Evolutionary conservation across 106 monocot species (phyloP), one percentile per base, ranked within the genome.

Genomic region (Apostasia shenzhenica): DNA sequence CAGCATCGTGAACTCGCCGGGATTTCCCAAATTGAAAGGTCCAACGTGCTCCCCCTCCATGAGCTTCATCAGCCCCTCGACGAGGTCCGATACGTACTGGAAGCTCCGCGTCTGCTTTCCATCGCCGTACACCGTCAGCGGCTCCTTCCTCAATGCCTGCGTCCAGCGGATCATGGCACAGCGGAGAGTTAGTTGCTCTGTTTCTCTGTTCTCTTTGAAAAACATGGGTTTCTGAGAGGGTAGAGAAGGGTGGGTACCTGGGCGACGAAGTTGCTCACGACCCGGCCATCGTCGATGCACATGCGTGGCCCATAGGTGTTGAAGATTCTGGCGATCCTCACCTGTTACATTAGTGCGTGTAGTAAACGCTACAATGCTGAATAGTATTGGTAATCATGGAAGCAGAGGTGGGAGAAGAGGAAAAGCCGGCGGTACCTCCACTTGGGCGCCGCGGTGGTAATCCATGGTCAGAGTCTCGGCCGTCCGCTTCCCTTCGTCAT

Each of bases 291-390:
- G 43, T 94, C 94, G 8, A 94, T 85, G 81, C 94, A 94, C 94
- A 94, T 94, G 75, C 94, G 90, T 44, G 94, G 94, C 6, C 94
- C 94, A 50, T 94, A 94, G 0, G 94, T 94, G 90, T 94, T 94
- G 76, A 94, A 94, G 72, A 94, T 94, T 57, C 94, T 68, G 64
- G 94, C 94, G 76, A 94, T 94, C 63, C 94, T 82, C 59, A 94
- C 94, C 94, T 94, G 66, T 39, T 55, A 12, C 54, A 46, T 61
- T 4, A 5, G 50, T 50, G 6, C 6, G 8, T 50, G 4, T 26
- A 26, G 26, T 26, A 26, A 26, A 26, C 26, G 26, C 26, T 26
- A 26, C 26, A 26, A 26, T 26, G 26, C 26, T 26, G 26, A 26
- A 26, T 26, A 26, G 26, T 26, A 26, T 26, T 8, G 50, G 50